Evolutionary conservation across 2,329 filamentous ascomycete genomes (phyloP).

Genomic region (Cladorrhinum sp.): DNA sequence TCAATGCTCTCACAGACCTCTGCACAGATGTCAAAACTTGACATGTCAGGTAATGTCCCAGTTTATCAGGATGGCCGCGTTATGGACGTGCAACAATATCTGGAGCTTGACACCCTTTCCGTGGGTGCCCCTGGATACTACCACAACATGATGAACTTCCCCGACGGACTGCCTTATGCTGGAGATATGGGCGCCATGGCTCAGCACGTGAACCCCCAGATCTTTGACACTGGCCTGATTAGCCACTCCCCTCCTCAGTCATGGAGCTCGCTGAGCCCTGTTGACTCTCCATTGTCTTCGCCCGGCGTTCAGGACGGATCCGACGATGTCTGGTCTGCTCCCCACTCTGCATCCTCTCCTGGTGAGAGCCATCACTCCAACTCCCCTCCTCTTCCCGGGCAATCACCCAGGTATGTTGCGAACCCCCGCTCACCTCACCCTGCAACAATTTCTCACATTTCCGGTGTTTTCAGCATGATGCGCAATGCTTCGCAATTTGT

Average conservation of each 20-base stretch:
- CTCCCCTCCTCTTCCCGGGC: slow-evolving; percentile 48
- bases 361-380: slow-evolving; percentile 45
- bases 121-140: slow-evolving; percentile 43
- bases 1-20: slow-evolving; percentile 48
- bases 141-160: slow-evolving; percentile 45
- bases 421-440: slow-evolving; percentile 19
- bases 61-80: slow-evolving; percentile 42
- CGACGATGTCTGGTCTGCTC: slow-evolving; percentile 47
- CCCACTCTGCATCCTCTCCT: slow-evolving; percentile 41
- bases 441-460: slow-evolving; percentile 32
- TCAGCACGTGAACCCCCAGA: slow-evolving; percentile 56
- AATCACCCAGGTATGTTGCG: slow-evolving; percentile 52
- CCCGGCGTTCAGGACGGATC: slow-evolving; percentile 48
- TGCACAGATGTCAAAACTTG: slow-evolving; percentile 50
- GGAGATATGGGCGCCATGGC: slow-evolving; percentile 41
- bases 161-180: slow-evolving; percentile 43
- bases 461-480: slow-evolving; percentile 35
- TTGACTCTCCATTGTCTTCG: slow-evolving; percentile 50
- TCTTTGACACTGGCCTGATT: slow-evolving; percentile 49
- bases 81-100: slow-evolving; percentile 50
- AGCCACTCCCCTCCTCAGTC: slow-evolving; percentile 53
- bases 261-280: slow-evolving; percentile 53
- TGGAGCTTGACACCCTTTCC: slow-evolving; percentile 48
- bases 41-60: slow-evolving; percentile 50
- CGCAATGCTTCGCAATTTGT: slow-evolving; percentile 36